phyloP scores from a whole-genome alignment of 441 rosid species.

The Populus hybrid region DNA sequence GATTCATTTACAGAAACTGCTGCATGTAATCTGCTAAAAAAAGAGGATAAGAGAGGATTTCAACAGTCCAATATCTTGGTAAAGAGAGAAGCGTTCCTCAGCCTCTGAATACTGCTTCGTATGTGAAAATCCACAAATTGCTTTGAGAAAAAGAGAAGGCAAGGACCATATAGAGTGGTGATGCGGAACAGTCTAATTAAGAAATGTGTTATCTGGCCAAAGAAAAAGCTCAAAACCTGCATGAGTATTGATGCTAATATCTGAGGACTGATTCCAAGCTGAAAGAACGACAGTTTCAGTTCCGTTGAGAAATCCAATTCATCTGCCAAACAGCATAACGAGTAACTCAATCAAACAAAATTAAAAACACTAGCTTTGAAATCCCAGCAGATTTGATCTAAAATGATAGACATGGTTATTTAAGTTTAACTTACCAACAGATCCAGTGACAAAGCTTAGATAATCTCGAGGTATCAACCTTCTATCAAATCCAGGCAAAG shows the following conservation, averaged over 20 bases:
- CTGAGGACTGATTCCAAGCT: conserved; percentile 97
- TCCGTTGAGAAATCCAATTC: conserved; percentile 75
- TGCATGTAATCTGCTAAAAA: neutral
- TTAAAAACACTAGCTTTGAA: neutral
- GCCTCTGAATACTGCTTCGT: neutral
- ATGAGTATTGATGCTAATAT: conserved; percentile 82
- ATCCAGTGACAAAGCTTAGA: conserved; percentile 86
- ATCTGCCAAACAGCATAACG: conserved; percentile 46
- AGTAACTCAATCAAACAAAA: neutral
- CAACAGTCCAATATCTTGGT: neutral
- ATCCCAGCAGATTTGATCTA: neutral
- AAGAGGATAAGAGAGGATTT: neutral
- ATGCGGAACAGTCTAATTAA: neutral
- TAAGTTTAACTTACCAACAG: conserved; percentile 61
- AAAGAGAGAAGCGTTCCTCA: neutral
- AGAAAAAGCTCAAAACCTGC: conserved; percentile 57
- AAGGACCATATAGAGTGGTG: neutral
- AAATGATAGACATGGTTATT: conserved; percentile 3
- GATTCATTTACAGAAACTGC: neutral
- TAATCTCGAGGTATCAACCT: conserved; percentile 85
- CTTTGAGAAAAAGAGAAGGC: neutral
- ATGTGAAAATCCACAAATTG: neutral
- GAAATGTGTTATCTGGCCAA: neutral
- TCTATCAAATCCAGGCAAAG: conserved; percentile 93
- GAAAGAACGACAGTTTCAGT: conserved; percentile 87